A percentile compares a stretch with the other conserved stretches of the same genome.
phyloP scores from a whole-genome alignment of 495 filamentous ascomycete species.

The Staphylotrichum longicolle region DNA sequence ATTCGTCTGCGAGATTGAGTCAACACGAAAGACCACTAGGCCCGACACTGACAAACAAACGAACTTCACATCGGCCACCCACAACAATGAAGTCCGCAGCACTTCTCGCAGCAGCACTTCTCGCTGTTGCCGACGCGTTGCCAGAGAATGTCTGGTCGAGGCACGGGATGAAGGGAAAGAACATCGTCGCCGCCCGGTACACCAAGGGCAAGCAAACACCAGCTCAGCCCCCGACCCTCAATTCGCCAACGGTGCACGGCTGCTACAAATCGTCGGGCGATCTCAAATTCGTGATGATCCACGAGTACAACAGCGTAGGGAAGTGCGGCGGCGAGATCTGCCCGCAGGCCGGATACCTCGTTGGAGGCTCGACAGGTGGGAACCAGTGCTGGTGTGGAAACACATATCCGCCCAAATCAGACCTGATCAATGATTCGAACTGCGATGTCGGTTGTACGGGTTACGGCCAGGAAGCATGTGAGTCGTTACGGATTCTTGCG shows the following conservation, averaged over 20 bases:
- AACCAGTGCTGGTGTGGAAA: slow-evolving; percentile 62
- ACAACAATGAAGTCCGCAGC: slow-evolving; percentile 33
- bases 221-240: slow-evolving; percentile 1
- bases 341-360: slow-evolving; percentile 5
- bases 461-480: slow-evolving; percentile 56
- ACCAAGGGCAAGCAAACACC: slow-evolving; percentile 19
- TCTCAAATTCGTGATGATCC: background rate
- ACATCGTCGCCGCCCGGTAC: background rate
- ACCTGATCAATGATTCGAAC: slow-evolving; percentile 45
- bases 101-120: slow-evolving; percentile 22
- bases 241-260: slow-evolving; percentile 24
- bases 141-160: slow-evolving; percentile 15
- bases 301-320: slow-evolving; percentile 22
- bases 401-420: slow-evolving; percentile 49
- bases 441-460: slow-evolving; percentile 62
- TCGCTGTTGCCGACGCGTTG: slow-evolving; percentile 20
- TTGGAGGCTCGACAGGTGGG: slow-evolving; percentile 23
- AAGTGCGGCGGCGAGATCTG: slow-evolving; percentile 25
- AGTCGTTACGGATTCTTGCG: slow-evolving; percentile 30
- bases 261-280: slow-evolving; percentile 35
- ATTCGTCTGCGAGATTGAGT: no score
- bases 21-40: no score
- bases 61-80: no score
- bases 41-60: no score
- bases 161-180: no score